A percentile compares a stretch with the other conserved stretches of the same genome.
phyloP scores from a whole-genome alignment of 2,329 filamentous ascomycete species.

The Arthrobotrys pseudoclavata region DNA sequence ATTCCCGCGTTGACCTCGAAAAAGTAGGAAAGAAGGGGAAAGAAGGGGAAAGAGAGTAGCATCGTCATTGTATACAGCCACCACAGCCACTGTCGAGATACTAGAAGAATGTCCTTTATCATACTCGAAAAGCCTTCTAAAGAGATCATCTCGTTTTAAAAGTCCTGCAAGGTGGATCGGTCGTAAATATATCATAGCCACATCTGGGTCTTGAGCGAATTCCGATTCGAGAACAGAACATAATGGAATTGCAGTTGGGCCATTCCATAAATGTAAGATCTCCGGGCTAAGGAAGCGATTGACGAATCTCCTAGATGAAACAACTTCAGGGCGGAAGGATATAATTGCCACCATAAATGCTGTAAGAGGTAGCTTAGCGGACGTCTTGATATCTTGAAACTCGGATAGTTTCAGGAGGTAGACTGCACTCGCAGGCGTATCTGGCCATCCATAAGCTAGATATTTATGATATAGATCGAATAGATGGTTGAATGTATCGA shows the following conservation, averaged over 20 bases:
- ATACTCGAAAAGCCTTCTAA: neutral
- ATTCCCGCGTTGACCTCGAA: neutral
- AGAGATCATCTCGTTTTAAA: neutral
- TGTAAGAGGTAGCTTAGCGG: neutral
- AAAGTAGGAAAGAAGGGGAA: neutral
- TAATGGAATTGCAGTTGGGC: neutral
- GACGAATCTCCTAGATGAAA: neutral
- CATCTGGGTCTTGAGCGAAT: neutral
- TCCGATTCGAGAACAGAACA: neutral
- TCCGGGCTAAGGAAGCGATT: neutral
- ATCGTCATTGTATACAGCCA: neutral
- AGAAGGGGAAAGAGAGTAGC: neutral
- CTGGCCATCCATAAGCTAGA: neutral
- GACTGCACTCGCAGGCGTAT: no score
- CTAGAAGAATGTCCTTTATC: neutral
- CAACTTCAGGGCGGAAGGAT: neutral
- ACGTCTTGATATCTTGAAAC: neutral
- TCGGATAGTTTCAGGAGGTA: neutral
- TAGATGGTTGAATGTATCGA: neutral
- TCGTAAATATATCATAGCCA: neutral
- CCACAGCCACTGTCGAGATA: neutral
- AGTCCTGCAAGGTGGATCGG: constrained; percentile 19
- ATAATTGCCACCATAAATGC: constrained; percentile 2
- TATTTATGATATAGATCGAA: neutral
- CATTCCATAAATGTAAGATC: neutral